These are phyloP conservation scores for Rhododendron williamsianum DNA, from an alignment of 148 eudicot species.

Conservation along the genomic window DNA sequence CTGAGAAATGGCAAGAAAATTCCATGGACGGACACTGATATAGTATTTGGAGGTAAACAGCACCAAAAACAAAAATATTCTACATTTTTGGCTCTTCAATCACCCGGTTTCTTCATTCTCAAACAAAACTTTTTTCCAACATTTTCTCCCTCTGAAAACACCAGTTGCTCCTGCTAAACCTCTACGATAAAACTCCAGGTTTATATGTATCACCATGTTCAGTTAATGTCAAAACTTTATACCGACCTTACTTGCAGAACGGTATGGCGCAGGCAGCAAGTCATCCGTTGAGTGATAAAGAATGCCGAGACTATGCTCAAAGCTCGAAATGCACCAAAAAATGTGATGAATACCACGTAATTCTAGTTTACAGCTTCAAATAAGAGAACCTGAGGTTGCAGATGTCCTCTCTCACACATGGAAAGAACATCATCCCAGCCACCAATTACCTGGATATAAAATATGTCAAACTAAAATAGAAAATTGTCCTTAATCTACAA, in stretches of 20 bases:
- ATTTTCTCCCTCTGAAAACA: neutral
- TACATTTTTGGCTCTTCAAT: constrained; percentile 7
- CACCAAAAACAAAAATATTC: neutral
- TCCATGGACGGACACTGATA: neutral
- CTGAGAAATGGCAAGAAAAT: neutral
- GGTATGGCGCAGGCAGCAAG: neutral
- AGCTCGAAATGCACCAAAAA: constrained; percentile 7
- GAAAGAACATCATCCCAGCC: constrained; percentile 77
- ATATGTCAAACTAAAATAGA: neutral
- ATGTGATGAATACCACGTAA: neutral
- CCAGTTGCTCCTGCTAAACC: constrained; percentile 15
- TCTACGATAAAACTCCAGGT: constrained; percentile 10
- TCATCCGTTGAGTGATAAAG: neutral
- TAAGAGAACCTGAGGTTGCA: constrained; percentile 96
- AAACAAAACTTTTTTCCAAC: constrained; percentile 6
- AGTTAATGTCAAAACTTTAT: neutral
- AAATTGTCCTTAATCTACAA: neutral
- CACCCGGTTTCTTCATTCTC: neutral
- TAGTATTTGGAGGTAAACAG: neutral
- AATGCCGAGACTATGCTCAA: neutral
- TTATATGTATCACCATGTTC: constrained; percentile 12
- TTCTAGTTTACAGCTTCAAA: constrained; percentile 75
- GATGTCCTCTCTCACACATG: constrained; percentile 75
- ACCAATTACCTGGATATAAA: constrained; percentile 53
- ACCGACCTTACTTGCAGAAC: constrained; percentile 3